Base-by-base conservation (phyloP, 2,329 filamentous ascomycete genomes). In the Aspergillus brunneoviolaceus region DNA sequence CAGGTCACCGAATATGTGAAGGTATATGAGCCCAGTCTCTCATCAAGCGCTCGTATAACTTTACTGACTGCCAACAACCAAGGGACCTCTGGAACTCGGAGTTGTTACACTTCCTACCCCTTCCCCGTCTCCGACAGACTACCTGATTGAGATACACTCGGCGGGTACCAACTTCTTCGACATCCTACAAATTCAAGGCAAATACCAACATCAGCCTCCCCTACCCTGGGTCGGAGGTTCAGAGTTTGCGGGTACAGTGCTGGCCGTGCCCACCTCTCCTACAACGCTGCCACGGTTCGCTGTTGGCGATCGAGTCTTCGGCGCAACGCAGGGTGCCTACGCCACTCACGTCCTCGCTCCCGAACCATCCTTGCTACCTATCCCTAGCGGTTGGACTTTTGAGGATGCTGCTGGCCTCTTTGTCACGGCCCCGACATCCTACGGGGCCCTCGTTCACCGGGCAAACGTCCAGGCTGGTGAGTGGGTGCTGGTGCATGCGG, bases 161-260 rank as follows among this genome's bases (percentile, higher is more conserved):
- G 85, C 90, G 0, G 94, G 92, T 21, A 91, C 91, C 70, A 98
- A 98, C 80, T 98, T 98, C 84, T 98, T 97, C 81, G 94, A 98
- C 75, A 89, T 96, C 60, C 86, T 98, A 57, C 94, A 98, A 74
- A 92, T 97, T 72, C 89, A 92, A 72, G 94, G 94, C 59, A 96
- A 96, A 85, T 98, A 98, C 79, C 94, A 98, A 74, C 85, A 91
- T 73, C 93, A 97, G 70, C 92, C 92, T 0, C 87, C 89, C 0
- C 87, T 97, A 52, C 93, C 93, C 33, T 96, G 93, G 92, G 80
- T 94, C 53, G 87, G 91, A 0, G 94, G 94, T 62, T 85, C 86
- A 71, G 94, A 98, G 74, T 98, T 97, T 79, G 86, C 91, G 25
- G 94, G 94, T 65, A 82, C 87, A 5, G 81, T 98, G 66, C 75